Percentiles rank a stretch among this genome's conserved stretches.
Evolutionary conservation across 2,329 filamentous ascomycete genomes (phyloP).

Genomic region (Myrmaecium sp.): DNA sequence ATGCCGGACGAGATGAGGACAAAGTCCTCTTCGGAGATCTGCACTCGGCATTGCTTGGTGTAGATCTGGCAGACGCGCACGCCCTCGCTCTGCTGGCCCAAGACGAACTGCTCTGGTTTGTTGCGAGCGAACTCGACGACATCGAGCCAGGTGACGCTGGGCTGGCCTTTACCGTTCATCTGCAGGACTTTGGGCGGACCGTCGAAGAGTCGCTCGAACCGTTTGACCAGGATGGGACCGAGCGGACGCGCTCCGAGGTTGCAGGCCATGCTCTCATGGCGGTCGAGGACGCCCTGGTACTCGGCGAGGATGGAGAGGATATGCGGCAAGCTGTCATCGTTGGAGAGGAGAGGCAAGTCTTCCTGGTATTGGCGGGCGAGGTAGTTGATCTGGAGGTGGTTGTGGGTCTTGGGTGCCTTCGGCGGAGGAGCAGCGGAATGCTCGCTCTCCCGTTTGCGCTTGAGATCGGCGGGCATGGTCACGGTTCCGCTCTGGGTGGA

Average conservation of each 20-base stretch:
- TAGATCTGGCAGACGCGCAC: constrained; percentile 63
- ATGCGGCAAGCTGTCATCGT: constrained; percentile 55
- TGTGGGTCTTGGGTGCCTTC: constrained; percentile 38
- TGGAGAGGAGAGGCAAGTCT: constrained; percentile 44
- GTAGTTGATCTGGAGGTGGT: constrained; percentile 52
- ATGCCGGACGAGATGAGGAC: constrained; percentile 68
- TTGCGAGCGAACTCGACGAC: constrained; percentile 70
- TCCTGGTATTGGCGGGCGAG: constrained; percentile 45
- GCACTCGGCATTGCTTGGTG: constrained; percentile 63
- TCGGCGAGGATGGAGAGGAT: constrained; percentile 57
- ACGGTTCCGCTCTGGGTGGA: constrained; percentile 2
- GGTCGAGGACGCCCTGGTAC: constrained; percentile 71
- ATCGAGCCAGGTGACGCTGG: constrained; percentile 63
- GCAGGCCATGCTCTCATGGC: constrained; percentile 73
- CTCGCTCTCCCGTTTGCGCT: constrained; percentile 30
- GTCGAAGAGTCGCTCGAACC: constrained; percentile 75
- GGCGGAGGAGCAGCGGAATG: constrained; percentile 21
- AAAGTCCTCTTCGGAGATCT: constrained; percentile 80
- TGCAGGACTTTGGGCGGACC: constrained; percentile 54
- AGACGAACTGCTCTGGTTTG: constrained; percentile 60
- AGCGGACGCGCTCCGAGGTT: constrained; percentile 72
- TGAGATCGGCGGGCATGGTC: constrained; percentile 17
- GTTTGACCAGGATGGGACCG: constrained; percentile 67
- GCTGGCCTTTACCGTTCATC: constrained; percentile 42
- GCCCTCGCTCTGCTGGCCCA: constrained; percentile 52